Base-by-base conservation (phyloP, 192 early-diverging fungal genomes). In the Mortierella antarctica region DNA sequence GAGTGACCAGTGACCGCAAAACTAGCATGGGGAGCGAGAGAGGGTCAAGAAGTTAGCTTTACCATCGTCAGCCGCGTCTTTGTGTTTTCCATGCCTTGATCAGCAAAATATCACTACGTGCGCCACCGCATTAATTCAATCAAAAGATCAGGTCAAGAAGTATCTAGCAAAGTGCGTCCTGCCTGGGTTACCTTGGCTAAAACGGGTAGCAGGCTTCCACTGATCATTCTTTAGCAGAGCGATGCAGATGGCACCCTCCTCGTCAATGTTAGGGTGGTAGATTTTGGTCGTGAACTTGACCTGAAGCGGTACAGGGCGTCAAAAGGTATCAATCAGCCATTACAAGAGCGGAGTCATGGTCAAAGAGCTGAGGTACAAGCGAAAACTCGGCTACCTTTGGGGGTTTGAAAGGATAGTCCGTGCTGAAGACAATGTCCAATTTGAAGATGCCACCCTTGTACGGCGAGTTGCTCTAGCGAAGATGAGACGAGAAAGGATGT, bases 371-470 rank as follows among this genome's bases (percentile, higher is more conserved):
- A 10, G 44, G 14, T 20, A 47, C 45, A 41, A 58, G 57, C 31
- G 31, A 31, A 46, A 31, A 17, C 23, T 60, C 13, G 3, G 5
- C 10, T 85, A 92, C 93, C 70, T 84, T 86, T 60, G 93, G 93
- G 23, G 93, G 93, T 67, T 95, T 95, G 80, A 95, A 95, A 31
- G 93, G 93, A 71, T 93, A 95, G 50, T 95, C 93, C 7, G 85
- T 73, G 46, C 83, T 82, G 65, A 95, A 94, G n/a, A 84, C 82
- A 48, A 95, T 86, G 54, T 90, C 88, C 13, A 95, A 50, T 21
- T 86, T 84, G 74, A 95, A 95, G 8, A 85, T 67, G n/a, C 93
- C 94, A 17, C 91, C 90, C 76, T 90, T 85, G 82, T 92, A 95
- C 8, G 89, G 83, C 57, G 88, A 91, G 48, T 84, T 74, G 45